These are phyloP conservation scores for Chaetomiaceae sp. DNA, from an alignment of 2,329 filamentous ascomycete genomes.

Conservation along the genomic window DNA sequence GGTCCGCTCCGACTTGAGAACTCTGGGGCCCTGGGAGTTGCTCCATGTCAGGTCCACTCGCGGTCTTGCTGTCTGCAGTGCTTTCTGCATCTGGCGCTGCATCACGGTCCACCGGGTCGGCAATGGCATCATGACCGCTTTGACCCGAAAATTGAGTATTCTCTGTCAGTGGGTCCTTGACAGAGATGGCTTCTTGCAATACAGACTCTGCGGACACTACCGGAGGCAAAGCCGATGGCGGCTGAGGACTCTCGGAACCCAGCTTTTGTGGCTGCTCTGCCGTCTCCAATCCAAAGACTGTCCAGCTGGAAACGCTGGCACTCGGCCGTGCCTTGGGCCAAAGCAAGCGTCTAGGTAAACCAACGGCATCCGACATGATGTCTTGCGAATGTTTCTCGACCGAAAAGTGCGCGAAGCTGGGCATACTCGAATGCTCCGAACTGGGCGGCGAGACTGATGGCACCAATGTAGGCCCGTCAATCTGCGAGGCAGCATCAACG, in stretches of 20 bases:
- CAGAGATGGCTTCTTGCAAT: not conserved
- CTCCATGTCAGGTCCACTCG: conserved; percentile 4
- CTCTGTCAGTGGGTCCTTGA: not conserved
- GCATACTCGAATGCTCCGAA: conserved; percentile 4
- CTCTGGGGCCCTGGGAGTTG: not conserved
- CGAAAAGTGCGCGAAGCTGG: conserved; percentile 17
- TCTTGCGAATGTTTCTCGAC: conserved; percentile 16
- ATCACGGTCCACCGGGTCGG: not conserved
- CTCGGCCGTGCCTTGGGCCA: conserved; percentile 17
- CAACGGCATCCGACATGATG: not conserved
- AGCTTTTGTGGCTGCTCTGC: not conserved
- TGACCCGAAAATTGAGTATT: not conserved
- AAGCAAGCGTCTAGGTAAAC: conserved; percentile 17
- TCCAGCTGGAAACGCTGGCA: not conserved
- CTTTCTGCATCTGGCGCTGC: not conserved
- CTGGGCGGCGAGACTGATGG: not conserved
- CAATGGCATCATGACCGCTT: not conserved
- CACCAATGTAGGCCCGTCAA: conserved; percentile 20
- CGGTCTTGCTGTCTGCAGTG: not conserved
- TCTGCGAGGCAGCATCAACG: conserved; percentile 8
- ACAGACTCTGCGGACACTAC: not conserved
- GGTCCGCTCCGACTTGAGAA: not conserved
- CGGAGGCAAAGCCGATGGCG: not conserved
- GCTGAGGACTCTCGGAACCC: not conserved
- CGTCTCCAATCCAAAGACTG: not conserved